Conservation (phyloP, 805 yeast genomes). For the Danielozyma ontarioensis region DNA sequence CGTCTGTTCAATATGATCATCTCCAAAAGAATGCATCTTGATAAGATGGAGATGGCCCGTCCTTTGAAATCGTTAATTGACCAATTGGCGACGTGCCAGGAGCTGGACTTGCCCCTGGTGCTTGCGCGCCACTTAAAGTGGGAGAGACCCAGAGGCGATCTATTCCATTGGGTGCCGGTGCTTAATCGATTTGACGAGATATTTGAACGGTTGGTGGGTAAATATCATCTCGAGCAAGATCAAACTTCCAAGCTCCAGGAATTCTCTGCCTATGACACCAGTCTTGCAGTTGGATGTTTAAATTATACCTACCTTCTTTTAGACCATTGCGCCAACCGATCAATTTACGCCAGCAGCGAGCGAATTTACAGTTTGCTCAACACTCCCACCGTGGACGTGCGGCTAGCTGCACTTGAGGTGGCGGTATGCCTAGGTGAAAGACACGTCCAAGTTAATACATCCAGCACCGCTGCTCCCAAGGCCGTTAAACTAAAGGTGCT, state of each 20-base stretch:
- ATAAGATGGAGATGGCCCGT: slow-evolving; percentile 23
- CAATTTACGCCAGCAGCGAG: slow-evolving; percentile 62
- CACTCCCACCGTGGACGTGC: slow-evolving; percentile 55
- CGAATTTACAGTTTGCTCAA: slow-evolving; percentile 54
- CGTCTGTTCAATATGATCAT: slow-evolving; percentile 35
- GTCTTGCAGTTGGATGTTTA: slow-evolving; percentile 46
- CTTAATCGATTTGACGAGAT: slow-evolving; percentile 72
- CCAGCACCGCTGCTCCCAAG: slow-evolving; percentile 41
- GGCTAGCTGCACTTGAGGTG: slow-evolving; percentile 56
- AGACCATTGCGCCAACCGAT: slow-evolving; percentile 64
- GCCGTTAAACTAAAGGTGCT: slow-evolving; percentile 42
- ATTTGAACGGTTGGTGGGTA: slow-evolving; percentile 47
- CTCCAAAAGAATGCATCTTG: slow-evolving; percentile 22
- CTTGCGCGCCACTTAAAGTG: slow-evolving; percentile 40
- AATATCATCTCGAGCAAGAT: slow-evolving; percentile 48
- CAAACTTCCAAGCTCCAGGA: slow-evolving; percentile 43
- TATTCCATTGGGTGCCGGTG: slow-evolving; percentile 72
- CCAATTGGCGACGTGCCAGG: slow-evolving; percentile 32
- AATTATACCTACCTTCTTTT: slow-evolving; percentile 59
- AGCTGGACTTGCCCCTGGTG: slow-evolving; percentile 34
- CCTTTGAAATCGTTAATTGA: slow-evolving; percentile 29
- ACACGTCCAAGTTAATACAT: slow-evolving; percentile 42
- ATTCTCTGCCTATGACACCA: slow-evolving; percentile 43
- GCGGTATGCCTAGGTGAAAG: slow-evolving; percentile 58
- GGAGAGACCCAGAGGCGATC: slow-evolving; percentile 63